These are phyloP conservation scores for Cercospora nicotianae DNA, from an alignment of 2,329 filamentous ascomycete genomes.

Conservation along the genomic window DNA sequence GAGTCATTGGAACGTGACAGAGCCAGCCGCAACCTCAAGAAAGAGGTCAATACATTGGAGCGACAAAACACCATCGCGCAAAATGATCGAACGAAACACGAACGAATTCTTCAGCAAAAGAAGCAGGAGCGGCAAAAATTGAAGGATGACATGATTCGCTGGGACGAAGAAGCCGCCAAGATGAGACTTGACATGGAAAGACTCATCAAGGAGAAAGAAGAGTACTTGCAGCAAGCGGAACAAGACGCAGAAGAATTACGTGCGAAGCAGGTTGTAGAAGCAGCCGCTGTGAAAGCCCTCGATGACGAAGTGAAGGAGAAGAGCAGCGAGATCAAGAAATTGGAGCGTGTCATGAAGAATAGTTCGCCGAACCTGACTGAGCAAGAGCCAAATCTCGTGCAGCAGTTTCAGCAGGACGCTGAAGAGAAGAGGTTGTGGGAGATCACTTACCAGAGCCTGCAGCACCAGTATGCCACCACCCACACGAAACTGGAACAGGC, in stretches of 20 bases:
- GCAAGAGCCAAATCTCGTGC: conserved; percentile 36
- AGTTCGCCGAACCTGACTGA: conserved; percentile 46
- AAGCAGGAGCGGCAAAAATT: conserved; percentile 67
- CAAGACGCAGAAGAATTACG: conserved; percentile 45
- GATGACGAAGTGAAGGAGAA: conserved; percentile 74
- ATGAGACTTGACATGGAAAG: conserved; percentile 51
- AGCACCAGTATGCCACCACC: conserved; percentile 36
- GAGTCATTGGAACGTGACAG: conserved; percentile 87
- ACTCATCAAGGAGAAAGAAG: conserved; percentile 42
- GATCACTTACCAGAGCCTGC: conserved; percentile 35
- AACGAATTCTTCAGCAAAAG: conserved; percentile 69
- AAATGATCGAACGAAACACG: conserved; percentile 74
- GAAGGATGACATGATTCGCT: conserved; percentile 67
- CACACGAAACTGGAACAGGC: conserved; percentile 38
- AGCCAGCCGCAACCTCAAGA: conserved; percentile 78
- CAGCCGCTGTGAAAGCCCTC: conserved; percentile 57
- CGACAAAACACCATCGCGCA: conserved; percentile 78
- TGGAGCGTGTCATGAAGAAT: conserved; percentile 65
- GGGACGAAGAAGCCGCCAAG: conserved; percentile 63
- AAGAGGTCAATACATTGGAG: conserved; percentile 76
- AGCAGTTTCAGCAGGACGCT: conserved; percentile 39
- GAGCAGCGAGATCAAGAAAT: conserved; percentile 67
- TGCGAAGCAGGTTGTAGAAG: conserved; percentile 45
- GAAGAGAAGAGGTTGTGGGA: conserved; percentile 46
- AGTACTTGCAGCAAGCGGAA: conserved; percentile 41